phyloP scores from a whole-genome alignment of 192 early-diverging fungal genomes.

The Geranomyces variabilis region DNA sequence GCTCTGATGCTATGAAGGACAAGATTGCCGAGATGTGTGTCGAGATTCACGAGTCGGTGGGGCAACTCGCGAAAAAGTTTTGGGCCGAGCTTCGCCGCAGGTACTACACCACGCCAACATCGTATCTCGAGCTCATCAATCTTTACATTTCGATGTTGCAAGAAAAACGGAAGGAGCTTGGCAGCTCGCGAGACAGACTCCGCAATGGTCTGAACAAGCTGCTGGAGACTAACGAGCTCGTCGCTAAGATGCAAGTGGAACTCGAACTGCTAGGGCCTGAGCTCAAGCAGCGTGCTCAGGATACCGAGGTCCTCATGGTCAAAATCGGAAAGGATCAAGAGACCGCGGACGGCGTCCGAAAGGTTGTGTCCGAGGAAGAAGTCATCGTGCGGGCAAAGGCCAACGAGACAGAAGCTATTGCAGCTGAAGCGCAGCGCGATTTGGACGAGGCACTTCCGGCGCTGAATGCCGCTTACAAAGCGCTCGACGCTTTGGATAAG shows the following conservation, averaged over 20 bases:
- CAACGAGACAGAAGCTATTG: constrained; percentile 58
- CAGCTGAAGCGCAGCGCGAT: constrained; percentile 59
- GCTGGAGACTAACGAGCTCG: constrained; percentile 59
- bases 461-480: constrained; percentile 60
- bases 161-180: constrained; percentile 63
- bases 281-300: constrained; percentile 53
- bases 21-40: constrained; percentile 65
- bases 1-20: constrained; percentile 58
- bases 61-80: constrained; percentile 51
- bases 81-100: constrained; percentile 53
- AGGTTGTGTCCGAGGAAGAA: constrained; percentile 64
- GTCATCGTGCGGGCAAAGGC: constrained; percentile 59
- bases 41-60: constrained; percentile 61
- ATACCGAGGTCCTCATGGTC: constrained; percentile 61
- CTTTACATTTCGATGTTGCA: constrained; percentile 60
- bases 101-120: constrained; percentile 66
- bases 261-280: constrained; percentile 59
- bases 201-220: constrained; percentile 60
- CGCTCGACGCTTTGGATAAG: constrained; percentile 61
- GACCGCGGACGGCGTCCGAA: constrained; percentile 63
- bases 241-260: constrained; percentile 66
- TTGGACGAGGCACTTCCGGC: constrained; percentile 63
- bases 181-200: constrained; percentile 50
- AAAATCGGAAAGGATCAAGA: constrained; percentile 69
- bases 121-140: constrained; percentile 65